phyloP scores from a whole-genome alignment of 352 stramenopile species.

The Pythium rishiriense region DNA sequence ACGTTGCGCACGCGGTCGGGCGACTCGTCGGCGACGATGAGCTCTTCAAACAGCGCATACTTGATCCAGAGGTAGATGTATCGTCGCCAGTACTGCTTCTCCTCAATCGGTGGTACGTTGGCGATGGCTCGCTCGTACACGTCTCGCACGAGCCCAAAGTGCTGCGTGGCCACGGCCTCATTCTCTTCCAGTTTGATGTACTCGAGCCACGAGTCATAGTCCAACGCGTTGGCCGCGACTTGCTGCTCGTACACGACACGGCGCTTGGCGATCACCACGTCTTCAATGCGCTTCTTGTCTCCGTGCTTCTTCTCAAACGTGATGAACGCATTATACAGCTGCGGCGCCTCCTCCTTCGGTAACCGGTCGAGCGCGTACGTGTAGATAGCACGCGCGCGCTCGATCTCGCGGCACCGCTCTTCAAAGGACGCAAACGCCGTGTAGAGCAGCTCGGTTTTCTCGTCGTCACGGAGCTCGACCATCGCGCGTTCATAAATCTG shows the following conservation, averaged over 20 bases:
- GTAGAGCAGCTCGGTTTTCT: conserved; percentile 89
- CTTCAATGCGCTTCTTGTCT: conserved; percentile 94
- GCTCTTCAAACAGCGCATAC: conserved; percentile 98
- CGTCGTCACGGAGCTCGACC: conserved; percentile 86
- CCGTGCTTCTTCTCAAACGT: conserved; percentile 99
- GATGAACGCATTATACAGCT: conserved; percentile 96
- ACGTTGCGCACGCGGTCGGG: conserved; percentile 88
- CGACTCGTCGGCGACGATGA: conserved; percentile 77
- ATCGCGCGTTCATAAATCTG: conserved; percentile 95
- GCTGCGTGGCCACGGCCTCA: conserved; percentile 57
- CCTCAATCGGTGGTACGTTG: conserved; percentile 91
- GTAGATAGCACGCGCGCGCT: conserved; percentile 90
- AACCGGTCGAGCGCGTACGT: conserved; percentile 82
- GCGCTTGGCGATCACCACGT: conserved; percentile 94
- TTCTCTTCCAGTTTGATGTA: conserved; percentile 98
- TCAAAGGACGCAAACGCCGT: conserved; percentile 97
- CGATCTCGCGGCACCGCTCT: conserved; percentile 94
- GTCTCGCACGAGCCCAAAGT: conserved; percentile 83
- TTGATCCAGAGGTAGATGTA: conserved; percentile 99
- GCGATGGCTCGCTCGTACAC: conserved; percentile 96
- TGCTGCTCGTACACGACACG: conserved; percentile 95
- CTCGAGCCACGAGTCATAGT: conserved; percentile 99
- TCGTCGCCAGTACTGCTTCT: conserved; percentile 98
- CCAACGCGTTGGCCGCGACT: conserved; percentile 87
- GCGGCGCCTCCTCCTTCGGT: conserved; percentile 85